Conservation (phyloP, 352 stramenopile genomes). For the Phytophthora pseudosyringae region DNA sequence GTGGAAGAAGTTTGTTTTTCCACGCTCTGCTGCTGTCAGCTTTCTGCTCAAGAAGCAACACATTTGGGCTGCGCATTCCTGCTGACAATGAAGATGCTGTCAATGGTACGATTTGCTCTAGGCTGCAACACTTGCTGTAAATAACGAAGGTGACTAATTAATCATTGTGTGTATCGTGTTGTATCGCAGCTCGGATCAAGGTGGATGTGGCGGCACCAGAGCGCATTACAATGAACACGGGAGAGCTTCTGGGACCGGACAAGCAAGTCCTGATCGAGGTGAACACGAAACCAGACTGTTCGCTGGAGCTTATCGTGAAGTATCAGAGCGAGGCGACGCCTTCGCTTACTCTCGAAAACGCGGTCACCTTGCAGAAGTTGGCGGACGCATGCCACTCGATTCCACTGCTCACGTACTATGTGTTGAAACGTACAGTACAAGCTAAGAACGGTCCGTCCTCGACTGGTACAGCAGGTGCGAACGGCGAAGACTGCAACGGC, state of each 20-base stretch:
- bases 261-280: constrained; percentile 81
- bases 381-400: constrained; percentile 71
- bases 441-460: constrained; percentile 45
- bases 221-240: constrained; percentile 81
- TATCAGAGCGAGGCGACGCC: constrained; percentile 44
- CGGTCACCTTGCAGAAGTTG: constrained; percentile 59
- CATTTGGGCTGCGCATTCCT: constrained; percentile 69
- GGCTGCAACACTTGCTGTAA: not conserved
- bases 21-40: constrained; percentile 79
- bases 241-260: constrained; percentile 54
- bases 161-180: not conserved
- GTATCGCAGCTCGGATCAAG: constrained; percentile 66
- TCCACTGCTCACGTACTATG: constrained; percentile 80
- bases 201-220: constrained; percentile 83
- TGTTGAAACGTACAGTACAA: constrained; percentile 62
- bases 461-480: constrained; percentile 19
- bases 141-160: not conserved
- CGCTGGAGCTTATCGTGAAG: constrained; percentile 70
- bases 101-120: constrained; percentile 48
- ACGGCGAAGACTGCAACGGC: constrained; percentile 72
- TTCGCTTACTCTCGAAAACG: constrained; percentile 44
- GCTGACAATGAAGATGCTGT: constrained; percentile 69
- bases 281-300: constrained; percentile 65
- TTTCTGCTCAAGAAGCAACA: constrained; percentile 75
- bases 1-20: constrained; percentile 87